These are phyloP conservation scores for Globisporangium paddicum DNA, from an alignment of 352 stramenopile species.

Conservation along the genomic window DNA sequence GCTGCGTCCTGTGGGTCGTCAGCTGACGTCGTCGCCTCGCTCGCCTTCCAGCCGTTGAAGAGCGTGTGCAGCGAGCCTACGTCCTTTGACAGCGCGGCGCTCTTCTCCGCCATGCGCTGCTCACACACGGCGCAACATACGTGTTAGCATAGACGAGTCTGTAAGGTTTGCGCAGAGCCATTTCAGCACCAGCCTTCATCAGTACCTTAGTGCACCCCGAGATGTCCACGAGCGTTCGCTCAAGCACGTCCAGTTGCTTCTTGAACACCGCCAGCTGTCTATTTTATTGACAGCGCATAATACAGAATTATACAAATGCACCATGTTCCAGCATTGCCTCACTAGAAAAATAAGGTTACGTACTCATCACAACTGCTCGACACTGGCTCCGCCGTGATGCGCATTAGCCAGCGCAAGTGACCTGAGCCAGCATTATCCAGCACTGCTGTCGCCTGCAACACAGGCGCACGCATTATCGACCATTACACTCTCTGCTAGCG, in stretches of 20 bases:
- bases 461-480: neutral
- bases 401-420: constrained; percentile 66
- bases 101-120: constrained; percentile 54
- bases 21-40: constrained; percentile 21
- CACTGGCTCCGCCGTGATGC: constrained; percentile 34
- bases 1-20: constrained; percentile 18
- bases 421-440: constrained; percentile 57
- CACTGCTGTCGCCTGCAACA: constrained; percentile 25
- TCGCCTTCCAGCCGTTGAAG: constrained; percentile 53
- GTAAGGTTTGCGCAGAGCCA: neutral
- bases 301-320: neutral
- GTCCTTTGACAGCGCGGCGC: constrained; percentile 47
- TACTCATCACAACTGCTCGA: constrained; percentile 35
- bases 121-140: neutral
- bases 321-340: neutral
- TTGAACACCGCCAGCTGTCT: constrained; percentile 52
- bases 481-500: neutral
- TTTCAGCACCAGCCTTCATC: neutral
- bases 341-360: neutral
- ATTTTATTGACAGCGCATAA: neutral
- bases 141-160: neutral
- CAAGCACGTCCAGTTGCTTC: constrained; percentile 52
- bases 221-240: constrained; percentile 45
- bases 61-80: constrained; percentile 37
- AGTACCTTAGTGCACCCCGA: constrained; percentile 39